These are phyloP conservation scores for Protoeuglena noctilucae DNA, from an alignment of 139 green algal genomes.

Conservation along the genomic window DNA sequence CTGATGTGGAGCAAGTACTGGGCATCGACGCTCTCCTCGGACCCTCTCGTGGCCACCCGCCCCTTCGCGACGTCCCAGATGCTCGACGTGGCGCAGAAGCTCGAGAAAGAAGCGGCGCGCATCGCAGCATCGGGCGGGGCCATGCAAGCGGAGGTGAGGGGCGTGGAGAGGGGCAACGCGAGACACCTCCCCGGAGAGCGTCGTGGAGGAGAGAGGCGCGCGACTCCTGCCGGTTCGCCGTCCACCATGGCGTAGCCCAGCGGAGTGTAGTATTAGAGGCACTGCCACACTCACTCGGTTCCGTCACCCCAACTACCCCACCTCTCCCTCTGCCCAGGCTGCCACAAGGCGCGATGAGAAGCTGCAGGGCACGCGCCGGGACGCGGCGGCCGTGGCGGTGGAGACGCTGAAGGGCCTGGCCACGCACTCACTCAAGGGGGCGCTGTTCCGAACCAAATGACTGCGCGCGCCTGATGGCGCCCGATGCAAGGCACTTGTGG, in stretches of 20 bases:
- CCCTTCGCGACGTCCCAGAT: constrained; percentile 69
- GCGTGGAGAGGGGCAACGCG: constrained; percentile 3
- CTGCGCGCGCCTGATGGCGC: too few species aligned
- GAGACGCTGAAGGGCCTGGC: constrained; percentile 79
- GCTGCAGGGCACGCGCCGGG: constrained; percentile 21
- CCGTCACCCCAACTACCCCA: too few species aligned
- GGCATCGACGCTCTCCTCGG: constrained; percentile 71
- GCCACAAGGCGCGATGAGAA: too few species aligned
- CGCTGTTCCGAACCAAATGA: too few species aligned
- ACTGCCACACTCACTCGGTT: too few species aligned
- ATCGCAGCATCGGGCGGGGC: constrained; percentile 11
- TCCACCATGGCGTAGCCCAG: constrained; percentile 29
- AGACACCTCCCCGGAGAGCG: constrained; percentile 14
- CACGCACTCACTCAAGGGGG: too few species aligned
- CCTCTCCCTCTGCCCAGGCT: too few species aligned
- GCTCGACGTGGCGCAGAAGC: constrained; percentile 69
- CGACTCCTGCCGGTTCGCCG: constrained; percentile 8
- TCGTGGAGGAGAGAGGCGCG: constrained; percentile 13
- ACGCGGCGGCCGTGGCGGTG: constrained; percentile 38
- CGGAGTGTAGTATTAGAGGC: constrained; percentile 33
- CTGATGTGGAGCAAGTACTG: constrained; percentile 94
- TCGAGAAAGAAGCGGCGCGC: constrained; percentile 58
- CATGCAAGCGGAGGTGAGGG: too few species aligned
- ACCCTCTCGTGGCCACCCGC: constrained; percentile 49
- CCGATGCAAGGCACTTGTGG: too few species aligned